These are phyloP conservation scores for Aspergillus heteromorphus DNA, from an alignment of 495 filamentous ascomycete species.

Conservation along the genomic window DNA sequence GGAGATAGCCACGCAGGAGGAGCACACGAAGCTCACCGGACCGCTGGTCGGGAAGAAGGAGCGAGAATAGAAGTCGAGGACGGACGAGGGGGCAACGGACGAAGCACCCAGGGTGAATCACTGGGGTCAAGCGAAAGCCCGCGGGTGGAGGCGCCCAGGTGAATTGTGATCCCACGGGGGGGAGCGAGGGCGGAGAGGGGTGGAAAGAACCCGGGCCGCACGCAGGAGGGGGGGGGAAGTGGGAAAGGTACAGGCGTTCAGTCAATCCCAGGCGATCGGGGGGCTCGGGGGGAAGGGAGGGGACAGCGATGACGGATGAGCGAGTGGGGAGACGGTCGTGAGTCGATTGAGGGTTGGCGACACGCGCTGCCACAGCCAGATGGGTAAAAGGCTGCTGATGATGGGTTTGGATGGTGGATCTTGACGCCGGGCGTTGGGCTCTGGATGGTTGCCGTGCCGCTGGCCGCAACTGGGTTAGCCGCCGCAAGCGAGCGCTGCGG, in stretches of 20 bases:
- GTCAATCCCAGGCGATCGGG: conserved; percentile 9
- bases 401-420: conserved; percentile 31
- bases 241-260: too few species aligned
- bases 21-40: conserved; percentile 8
- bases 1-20: background rate
- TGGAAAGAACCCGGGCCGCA: conserved; percentile 33
- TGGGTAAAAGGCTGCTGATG: conserved; percentile 25
- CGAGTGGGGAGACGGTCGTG: background rate
- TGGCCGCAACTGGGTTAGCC: conserved; percentile 42
- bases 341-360: conserved; percentile 17
- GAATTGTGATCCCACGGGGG: conserved; percentile 17
- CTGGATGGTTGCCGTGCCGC: conserved; percentile 42
- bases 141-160: conserved; percentile 4
- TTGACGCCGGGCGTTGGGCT: conserved; percentile 31
- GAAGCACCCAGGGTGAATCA: background rate
- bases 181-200: conserved; percentile 32
- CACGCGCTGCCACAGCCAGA: conserved; percentile 24
- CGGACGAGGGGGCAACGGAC: background rate
- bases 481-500: conserved; percentile 35
- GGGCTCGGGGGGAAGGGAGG: conserved; percentile 8
- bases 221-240: conserved; percentile 24
- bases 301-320: background rate
- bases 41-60: background rate
- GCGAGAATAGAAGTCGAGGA: background rate
- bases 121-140: conserved; percentile 3